Evolutionary conservation across 352 stramenopile species (phyloP), one percentile per base, ranked within the genome.

Genomic region (Phytophthora cryptogea): DNA sequence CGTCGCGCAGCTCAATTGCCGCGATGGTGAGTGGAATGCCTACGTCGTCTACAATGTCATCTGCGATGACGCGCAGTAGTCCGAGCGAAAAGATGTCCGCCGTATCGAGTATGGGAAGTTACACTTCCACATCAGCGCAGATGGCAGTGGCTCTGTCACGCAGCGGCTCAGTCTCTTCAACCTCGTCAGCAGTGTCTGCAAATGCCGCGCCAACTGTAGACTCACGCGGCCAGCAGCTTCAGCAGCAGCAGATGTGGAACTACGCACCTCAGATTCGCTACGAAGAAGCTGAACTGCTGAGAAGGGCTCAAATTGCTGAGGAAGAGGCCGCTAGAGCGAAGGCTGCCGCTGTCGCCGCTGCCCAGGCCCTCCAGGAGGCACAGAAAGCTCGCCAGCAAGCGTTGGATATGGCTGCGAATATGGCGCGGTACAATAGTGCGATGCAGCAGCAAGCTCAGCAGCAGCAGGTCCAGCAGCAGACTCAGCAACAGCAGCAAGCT

Each of bases 351-450:
- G 83, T 80, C 0, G 86, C 82, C 4, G 86, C 86, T 8, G 84
- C 86, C 0, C 70, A 83, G 40, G 86, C 86, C 5, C 70, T 92
- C 2, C 83, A 92, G 33, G 86, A 92, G 47, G 86, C 86, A 0
- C 79, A 89, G 17, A 76, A 92, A 45, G 86, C 86, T 10, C 81
- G 85, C 0, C 78, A 92, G 32, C 80, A 94, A 75, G 86, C 85
- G 10, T 74, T 94, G 67, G 81, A 95, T 44, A 89, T 94, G 85
- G 84, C 85, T 46, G 81, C 82, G 5, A 87, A 80, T 48, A 74
- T 84, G 37, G 82, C 79, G 2, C 76, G 81, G 17, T 92, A 92
- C 66, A 88, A 82, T 45, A 85, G 54, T 51, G 78, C 71, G 27
- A 88, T 91, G 53, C 83, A 93, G 54, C 80, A 90, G 16, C 82